These are phyloP conservation scores for Rhodotorula toruloides DNA, from an alignment of 768 basidiomycete species.

Conservation along the genomic window DNA sequence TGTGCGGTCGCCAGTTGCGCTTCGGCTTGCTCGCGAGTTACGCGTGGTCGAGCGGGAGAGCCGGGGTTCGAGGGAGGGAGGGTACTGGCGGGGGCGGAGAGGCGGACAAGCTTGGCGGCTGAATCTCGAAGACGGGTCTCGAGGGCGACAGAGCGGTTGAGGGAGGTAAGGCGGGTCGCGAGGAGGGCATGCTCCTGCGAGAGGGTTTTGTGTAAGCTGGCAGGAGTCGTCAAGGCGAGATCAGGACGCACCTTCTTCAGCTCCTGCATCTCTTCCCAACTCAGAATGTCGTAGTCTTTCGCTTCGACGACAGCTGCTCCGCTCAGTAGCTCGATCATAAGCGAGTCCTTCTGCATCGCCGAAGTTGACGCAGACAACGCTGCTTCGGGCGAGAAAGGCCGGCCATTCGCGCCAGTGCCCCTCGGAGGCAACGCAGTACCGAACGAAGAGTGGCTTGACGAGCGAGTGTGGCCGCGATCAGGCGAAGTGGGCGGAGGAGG, in stretches of 20 bases:
- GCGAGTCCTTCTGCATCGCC: conserved; percentile 60
- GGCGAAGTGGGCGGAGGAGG: neutral
- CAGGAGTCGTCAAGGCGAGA: neutral
- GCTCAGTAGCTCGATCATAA: conserved; percentile 80
- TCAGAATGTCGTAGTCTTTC: conserved; percentile 69
- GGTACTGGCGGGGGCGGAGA: conserved; percentile 46
- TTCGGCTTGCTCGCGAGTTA: conserved; percentile 52
- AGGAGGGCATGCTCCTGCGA: conserved; percentile 71
- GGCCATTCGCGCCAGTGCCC: neutral
- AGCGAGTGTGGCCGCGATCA: neutral
- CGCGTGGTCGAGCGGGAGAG: conserved; percentile 47
- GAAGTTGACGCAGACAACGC: neutral
- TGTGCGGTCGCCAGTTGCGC: conserved; percentile 71
- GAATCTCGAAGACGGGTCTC: conserved; percentile 87
- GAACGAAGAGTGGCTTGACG: conserved; percentile 9
- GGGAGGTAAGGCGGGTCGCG: conserved; percentile 60
- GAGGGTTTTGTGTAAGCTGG: too few species aligned
- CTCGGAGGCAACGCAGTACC: neutral
- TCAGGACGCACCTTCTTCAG: conserved; percentile 59
- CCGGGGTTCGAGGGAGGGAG: neutral
- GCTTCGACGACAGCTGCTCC: conserved; percentile 94
- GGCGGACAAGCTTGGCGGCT: conserved; percentile 68
- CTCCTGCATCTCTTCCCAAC: conserved; percentile 65
- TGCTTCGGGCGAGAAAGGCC: conserved; percentile 30
- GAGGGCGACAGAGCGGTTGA: conserved; percentile 67